Evolutionary conservation across 2,329 filamentous ascomycete species (phyloP).

Genomic region (Aspergillus sp.): DNA sequence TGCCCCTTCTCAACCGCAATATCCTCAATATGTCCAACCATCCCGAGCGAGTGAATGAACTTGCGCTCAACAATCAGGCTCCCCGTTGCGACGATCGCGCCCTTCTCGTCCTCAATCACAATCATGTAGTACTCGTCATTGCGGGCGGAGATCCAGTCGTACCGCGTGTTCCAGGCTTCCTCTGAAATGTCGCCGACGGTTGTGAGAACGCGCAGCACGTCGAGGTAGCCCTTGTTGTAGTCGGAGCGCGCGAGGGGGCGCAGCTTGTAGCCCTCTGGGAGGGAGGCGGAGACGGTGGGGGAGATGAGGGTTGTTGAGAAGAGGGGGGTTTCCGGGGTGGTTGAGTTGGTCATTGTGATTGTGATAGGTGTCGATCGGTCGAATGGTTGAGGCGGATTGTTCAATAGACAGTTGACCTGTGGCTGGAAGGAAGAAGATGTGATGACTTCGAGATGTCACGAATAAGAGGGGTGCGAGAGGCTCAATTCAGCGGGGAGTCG

Average conservation of each 20-base stretch:
- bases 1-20: slow-evolving; percentile 94
- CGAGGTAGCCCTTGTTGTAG: slow-evolving; percentile 81
- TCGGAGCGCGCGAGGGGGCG: slow-evolving; percentile 80
- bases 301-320: slow-evolving; percentile 81
- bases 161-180: slow-evolving; percentile 76
- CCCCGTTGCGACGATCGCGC: slow-evolving; percentile 83
- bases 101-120: slow-evolving; percentile 75
- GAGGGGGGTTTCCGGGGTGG: slow-evolving; percentile 60
- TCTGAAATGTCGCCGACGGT: slow-evolving; percentile 86
- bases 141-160: slow-evolving; percentile 76
- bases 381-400: background rate
- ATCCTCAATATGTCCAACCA: slow-evolving; percentile 94
- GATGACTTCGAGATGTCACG: background rate
- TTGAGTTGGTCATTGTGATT: slow-evolving; percentile 23
- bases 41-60: slow-evolving; percentile 53
- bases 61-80: slow-evolving; percentile 91
- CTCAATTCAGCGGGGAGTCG: slow-evolving; percentile 5
- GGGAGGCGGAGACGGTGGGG: slow-evolving; percentile 68
- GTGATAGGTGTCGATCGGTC: slow-evolving; percentile 17
- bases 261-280: slow-evolving; percentile 81
- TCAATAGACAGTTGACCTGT: background rate
- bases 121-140: slow-evolving; percentile 84
- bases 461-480: background rate
- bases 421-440: background rate
- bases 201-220: slow-evolving; percentile 87